Conservation (phyloP, 768 basidiomycete species). For the Pisolithus microcarpus region DNA sequence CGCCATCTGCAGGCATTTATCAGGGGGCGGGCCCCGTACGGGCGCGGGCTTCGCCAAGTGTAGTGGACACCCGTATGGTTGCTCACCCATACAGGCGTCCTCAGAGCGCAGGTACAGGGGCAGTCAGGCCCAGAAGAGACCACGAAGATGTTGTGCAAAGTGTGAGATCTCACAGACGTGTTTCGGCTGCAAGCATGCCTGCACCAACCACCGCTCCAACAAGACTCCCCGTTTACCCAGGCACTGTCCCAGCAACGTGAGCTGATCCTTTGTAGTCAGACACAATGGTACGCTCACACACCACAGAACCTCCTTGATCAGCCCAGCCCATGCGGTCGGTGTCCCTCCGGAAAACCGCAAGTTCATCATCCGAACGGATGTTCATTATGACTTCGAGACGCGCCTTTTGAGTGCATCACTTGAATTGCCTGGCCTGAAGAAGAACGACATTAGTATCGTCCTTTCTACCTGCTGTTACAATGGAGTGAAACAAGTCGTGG, state of each 20-base stretch:
- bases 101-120: constrained; percentile 20
- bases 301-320: constrained; percentile 19
- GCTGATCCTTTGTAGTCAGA: not conserved
- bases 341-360: constrained; percentile 9
- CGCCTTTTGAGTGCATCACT: constrained; percentile 51
- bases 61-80: constrained; percentile 11
- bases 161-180: constrained; percentile 25
- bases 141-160: constrained; percentile 14
- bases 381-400: constrained; percentile 47
- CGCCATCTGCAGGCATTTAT: constrained; percentile 22
- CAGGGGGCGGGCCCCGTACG: constrained; percentile 21
- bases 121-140: constrained; percentile 24
- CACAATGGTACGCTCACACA: constrained; percentile 10
- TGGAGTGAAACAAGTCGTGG: constrained; percentile 52
- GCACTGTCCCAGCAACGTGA: constrained; percentile 7
- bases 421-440: constrained; percentile 64
- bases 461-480: constrained; percentile 57
- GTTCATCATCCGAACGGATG: constrained; percentile 54
- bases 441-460: constrained; percentile 48
- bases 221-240: constrained; percentile 1
- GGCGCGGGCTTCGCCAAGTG: constrained; percentile 21
- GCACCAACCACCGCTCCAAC: constrained; percentile 6
- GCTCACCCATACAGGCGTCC: constrained; percentile 26
- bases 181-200: constrained; percentile 8
- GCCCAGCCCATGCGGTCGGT: constrained; percentile 14